Conservation (phyloP, 257 asterid species). For the Cruciata laevipes region DNA sequence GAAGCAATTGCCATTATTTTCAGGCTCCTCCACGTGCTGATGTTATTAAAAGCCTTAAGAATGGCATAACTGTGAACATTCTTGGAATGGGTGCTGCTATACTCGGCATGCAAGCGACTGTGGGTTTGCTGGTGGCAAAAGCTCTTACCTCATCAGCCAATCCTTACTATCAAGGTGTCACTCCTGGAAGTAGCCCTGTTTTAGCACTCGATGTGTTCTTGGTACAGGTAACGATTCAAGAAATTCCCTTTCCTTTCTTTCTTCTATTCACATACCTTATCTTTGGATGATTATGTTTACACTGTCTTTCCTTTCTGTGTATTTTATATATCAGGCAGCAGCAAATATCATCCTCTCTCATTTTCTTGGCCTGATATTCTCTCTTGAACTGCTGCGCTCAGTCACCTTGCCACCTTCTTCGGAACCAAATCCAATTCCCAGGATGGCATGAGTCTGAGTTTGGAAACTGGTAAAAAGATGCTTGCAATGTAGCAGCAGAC, state of each 20-base stretch:
- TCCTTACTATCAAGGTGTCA: conserved; percentile 71
- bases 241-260: background rate
- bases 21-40: conserved; percentile 99
- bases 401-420: conserved; percentile 74
- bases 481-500: background rate
- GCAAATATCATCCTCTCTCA: conserved; percentile 93
- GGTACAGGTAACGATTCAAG: conserved; percentile 71
- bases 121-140: conserved; percentile 90
- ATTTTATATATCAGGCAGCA: conserved; percentile 55
- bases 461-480: background rate
- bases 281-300: background rate
- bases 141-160: conserved; percentile 87
- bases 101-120: conserved; percentile 96
- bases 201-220: conserved; percentile 94
- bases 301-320: background rate
- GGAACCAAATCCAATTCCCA: conserved; percentile 53
- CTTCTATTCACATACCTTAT: background rate
- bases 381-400: conserved; percentile 83
- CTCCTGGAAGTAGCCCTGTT: conserved; percentile 78
- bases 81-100: conserved; percentile 94
- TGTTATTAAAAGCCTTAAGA: conserved; percentile 76
- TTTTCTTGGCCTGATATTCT: conserved; percentile 75
- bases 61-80: conserved; percentile 69
- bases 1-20: conserved; percentile 13
- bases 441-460: conserved; percentile 38